Percentiles rank a stretch among this genome's conserved stretches.
Evolutionary conservation across 2,329 filamentous ascomycete species (phyloP).

Genomic region (Apiospora aurea): DNA sequence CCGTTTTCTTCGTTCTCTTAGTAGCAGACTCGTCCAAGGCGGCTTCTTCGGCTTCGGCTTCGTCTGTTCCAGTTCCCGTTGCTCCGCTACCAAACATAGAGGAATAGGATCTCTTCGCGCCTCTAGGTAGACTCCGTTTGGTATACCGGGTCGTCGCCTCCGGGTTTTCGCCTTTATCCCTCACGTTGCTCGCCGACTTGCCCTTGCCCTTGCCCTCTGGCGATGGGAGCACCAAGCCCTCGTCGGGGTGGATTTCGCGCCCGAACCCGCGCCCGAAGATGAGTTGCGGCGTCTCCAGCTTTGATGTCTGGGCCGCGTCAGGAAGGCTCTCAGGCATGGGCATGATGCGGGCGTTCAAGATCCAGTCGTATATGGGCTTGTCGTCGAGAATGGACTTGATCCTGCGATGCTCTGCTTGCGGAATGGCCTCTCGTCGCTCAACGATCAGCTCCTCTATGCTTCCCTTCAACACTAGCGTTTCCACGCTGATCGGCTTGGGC

Average conservation of each 20-base stretch:
- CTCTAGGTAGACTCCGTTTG: neutral
- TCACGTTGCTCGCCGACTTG: neutral
- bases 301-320: constrained; percentile 55
- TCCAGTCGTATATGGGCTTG: constrained; percentile 65
- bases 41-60: neutral
- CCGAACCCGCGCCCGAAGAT: constrained; percentile 61
- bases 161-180: neutral
- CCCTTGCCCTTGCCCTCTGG: constrained; percentile 4
- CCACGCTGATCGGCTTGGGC: constrained; percentile 77
- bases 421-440: constrained; percentile 76
- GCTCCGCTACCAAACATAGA: neutral
- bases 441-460: constrained; percentile 89
- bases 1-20: neutral
- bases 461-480: constrained; percentile 81
- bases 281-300: constrained; percentile 52
- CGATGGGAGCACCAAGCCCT: constrained; percentile 47
- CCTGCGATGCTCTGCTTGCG: constrained; percentile 65
- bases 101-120: neutral
- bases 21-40: neutral
- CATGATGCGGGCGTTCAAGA: constrained; percentile 58
- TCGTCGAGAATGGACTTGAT: constrained; percentile 66
- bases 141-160: neutral
- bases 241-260: constrained; percentile 51
- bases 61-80: neutral
- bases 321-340: constrained; percentile 34